Percentiles rank a stretch among this genome's conserved stretches.
Conservation (phyloP, 805 yeast genomes). For the Groenewaldozyma salmanticensis region DNA sequence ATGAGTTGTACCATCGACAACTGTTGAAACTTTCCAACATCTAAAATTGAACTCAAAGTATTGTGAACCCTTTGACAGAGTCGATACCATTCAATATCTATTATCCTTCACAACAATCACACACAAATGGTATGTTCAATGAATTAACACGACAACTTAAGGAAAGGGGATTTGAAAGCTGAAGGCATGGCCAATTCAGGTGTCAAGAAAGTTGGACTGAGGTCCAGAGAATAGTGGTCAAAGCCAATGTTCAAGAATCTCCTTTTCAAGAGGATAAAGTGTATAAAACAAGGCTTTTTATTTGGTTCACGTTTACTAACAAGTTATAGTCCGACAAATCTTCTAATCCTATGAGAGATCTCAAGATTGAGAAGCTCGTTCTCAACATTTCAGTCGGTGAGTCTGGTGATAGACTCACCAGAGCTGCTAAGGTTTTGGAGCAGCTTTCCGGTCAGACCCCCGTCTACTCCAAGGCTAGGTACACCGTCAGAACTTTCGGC, state of each 20-base stretch:
- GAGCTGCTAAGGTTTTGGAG: constrained; percentile 99
- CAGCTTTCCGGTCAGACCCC: constrained; percentile 99
- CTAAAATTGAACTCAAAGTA: too few relatives aligned
- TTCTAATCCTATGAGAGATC: constrained; percentile 91
- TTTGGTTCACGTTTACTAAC: background rate
- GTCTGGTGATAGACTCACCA: constrained; percentile 99
- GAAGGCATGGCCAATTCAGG: background rate
- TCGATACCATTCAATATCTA: too few relatives aligned
- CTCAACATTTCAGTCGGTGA: constrained; percentile 99
- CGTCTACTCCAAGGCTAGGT: constrained; percentile 99
- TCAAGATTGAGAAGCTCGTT: constrained; percentile 98
- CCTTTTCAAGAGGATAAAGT: background rate
- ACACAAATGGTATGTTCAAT: too few relatives aligned
- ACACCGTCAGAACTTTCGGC: constrained; percentile 99
- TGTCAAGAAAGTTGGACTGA: background rate
- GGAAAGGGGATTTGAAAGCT: too few relatives aligned
- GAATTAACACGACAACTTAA: too few relatives aligned
- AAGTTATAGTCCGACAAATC: constrained; percentile 28
- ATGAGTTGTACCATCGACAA: too few relatives aligned
- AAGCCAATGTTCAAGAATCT: background rate
- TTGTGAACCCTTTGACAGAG: too few relatives aligned
- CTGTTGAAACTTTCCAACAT: too few relatives aligned
- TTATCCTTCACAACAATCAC: too few relatives aligned
- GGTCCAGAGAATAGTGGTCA: background rate
- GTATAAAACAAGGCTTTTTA: background rate